phyloP scores from a whole-genome alignment of 1,139 yeast genomes.

The Kodamaea derodonti region DNA sequence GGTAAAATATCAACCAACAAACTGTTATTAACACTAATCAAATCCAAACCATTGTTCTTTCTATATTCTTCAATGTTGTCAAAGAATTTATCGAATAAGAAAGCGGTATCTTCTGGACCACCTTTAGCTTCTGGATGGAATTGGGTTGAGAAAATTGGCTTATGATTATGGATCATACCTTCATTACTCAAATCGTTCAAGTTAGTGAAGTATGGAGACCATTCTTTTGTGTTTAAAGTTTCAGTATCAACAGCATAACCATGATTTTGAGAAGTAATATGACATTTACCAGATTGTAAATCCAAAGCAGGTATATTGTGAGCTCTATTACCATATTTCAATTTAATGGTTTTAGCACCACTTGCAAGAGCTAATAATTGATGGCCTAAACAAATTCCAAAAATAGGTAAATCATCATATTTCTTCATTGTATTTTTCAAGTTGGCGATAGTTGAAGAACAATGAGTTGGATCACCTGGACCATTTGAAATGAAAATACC shows the following conservation, averaged over 20 bases:
- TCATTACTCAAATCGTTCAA: conserved; percentile 94
- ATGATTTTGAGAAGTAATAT: conserved; percentile 96
- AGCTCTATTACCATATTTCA: conserved; percentile 97
- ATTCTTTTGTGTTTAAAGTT: conserved; percentile 65
- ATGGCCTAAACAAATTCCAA: conserved; percentile 96
- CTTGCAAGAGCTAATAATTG: conserved; percentile 91
- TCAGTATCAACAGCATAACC: conserved; percentile 92
- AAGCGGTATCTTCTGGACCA: conserved; percentile 91
- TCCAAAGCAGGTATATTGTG: conserved; percentile 97
- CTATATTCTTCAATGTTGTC: conserved; percentile 62
- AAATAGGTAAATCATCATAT: conserved; percentile 73
- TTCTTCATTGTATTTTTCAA: conserved; percentile 66
- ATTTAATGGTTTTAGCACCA: conserved; percentile 88
- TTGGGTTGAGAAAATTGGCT: conserved; percentile 93
- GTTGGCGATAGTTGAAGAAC: conserved; percentile 73
- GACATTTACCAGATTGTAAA: conserved; percentile 84
- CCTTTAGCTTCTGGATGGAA: conserved; percentile 99
- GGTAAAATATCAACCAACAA: conserved; percentile 78
- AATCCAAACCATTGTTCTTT: conserved; percentile 37
- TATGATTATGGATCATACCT: conserved; percentile 85
- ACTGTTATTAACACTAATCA: conserved; percentile 45
- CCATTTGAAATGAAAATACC: conserved; percentile 95
- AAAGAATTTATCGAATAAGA: conserved; percentile 86
- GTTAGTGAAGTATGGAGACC: conserved; percentile 84
- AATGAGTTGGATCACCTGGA: conserved; percentile 98